phyloP scores from a whole-genome alignment of 192 early-diverging fungal species.

The Linnemannia exigua region DNA sequence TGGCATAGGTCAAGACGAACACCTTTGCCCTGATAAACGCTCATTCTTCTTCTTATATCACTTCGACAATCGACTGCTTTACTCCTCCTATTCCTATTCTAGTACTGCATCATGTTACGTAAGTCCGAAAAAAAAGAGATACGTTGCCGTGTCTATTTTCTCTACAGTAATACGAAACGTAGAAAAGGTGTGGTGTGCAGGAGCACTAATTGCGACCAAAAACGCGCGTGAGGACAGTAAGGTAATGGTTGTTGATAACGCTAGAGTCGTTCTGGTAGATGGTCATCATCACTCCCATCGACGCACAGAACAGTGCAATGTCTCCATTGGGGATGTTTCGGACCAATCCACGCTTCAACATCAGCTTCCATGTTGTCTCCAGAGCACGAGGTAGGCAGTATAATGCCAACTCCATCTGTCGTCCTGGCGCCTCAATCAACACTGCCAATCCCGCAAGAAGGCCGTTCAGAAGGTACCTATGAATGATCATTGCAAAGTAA shows the following conservation, averaged over 20 bases:
- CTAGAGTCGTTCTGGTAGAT: constrained; percentile 85
- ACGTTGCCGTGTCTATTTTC: too few species aligned
- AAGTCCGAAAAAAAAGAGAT: too few species aligned
- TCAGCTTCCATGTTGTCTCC: constrained; percentile 75
- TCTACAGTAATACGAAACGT: background rate
- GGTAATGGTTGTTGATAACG: constrained; percentile 80
- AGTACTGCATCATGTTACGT: too few species aligned
- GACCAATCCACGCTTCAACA: constrained; percentile 70
- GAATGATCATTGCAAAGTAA: background rate
- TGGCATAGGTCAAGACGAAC: too few species aligned
- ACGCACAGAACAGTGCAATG: constrained; percentile 75
- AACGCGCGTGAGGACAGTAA: constrained; percentile 81
- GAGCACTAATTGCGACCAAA: constrained; percentile 79
- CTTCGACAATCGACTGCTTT: too few species aligned
- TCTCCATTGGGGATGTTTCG: constrained; percentile 78
- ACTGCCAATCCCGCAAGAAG: constrained; percentile 67
- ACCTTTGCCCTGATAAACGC: too few species aligned
- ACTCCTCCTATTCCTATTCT: too few species aligned
- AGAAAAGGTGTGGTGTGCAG: background rate
- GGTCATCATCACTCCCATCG: constrained; percentile 85
- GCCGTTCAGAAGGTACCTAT: constrained; percentile 61
- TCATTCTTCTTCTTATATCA: too few species aligned
- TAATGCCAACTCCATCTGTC: constrained; percentile 84
- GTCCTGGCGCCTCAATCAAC: constrained; percentile 72
- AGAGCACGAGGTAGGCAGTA: constrained; percentile 88